Evolutionary conservation across 139 green algal genomes (phyloP), one percentile per base, ranked within the genome.

Genomic region (Diplosphaera chodatii): DNA sequence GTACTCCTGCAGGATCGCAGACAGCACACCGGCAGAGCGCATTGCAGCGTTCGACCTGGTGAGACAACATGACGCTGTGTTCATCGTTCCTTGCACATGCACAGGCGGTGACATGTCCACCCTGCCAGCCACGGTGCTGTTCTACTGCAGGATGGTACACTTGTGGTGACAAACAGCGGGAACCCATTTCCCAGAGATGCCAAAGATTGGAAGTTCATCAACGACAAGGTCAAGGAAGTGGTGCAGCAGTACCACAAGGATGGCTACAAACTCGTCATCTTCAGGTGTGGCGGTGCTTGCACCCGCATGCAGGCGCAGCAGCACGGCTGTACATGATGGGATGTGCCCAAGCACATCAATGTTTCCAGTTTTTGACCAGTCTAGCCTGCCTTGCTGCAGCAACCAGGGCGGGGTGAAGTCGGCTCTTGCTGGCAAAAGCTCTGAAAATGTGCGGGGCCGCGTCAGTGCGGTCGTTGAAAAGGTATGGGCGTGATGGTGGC

Each of bases 31-130:
- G 0, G 40, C 23, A 1, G 29, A 64, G 1, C 89, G 87, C 70
- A 91, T 94, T 63, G 89, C 89, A 1, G 86, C 79, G 0, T 87
- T 93, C 68, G 89, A 93, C 41, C 41, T 93, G 70, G 83, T 86
- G 33, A 65, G 79, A 6, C 10, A 10, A 48, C n/a, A n/a, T n/a
- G n/a, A n/a, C n/a, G n/a, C n/a, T n/a, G n/a, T n/a, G n/a, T n/a
- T n/a, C n/a, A n/a, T n/a, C n/a, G n/a, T n/a, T n/a, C n/a, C n/a
- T n/a, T 64, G 15, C 67, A 65, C 16, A 16, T 33, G 30, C 29
- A 66, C 37, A 48, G 37, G 10, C 29, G 29, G 25, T 5, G 30
- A n/a, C n/a, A n/a, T n/a, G n/a, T n/a, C n/a, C n/a, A n/a, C n/a
- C n/a, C n/a, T n/a, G n/a, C n/a, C n/a, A n/a, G n/a, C 66, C 16